Base-by-base conservation (phyloP, 352 stramenopile species). In the Pythium phragmitis region DNA sequence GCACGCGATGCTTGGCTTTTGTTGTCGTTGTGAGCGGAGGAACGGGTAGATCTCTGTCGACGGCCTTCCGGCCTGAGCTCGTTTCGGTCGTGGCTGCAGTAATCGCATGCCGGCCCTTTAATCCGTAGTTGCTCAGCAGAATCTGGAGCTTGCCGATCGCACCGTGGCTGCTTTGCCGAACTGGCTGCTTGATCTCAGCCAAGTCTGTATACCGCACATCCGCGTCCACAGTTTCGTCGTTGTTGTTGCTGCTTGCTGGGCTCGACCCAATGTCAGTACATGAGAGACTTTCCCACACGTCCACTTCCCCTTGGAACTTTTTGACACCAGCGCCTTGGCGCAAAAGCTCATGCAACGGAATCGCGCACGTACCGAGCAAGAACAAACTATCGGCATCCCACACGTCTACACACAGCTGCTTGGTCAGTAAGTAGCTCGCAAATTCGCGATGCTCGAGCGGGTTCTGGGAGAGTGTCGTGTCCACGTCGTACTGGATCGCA, bases 331-430 rank as follows among this genome's bases (percentile, higher is more conserved):
- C 79, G 7, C 95, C 89, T 79, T 98, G 94, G 1, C 94, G 84
- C 61, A 98, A 67, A 2, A 98, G 64, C 54, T 89, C 79, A n/a
- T 89, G 78, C 2, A 98, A 69, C 23, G 92, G 90, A 28, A 98
- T 70, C 0, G 76, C 73, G 33, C 90, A 83, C 8, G 89, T 94
- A 0, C 94, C 94, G 0, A 98, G 49, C 48, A 86, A 80, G 57
- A 98, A 91, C 45, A 97, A 70, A 58, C 83, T 96, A 23, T 98
- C 89, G 2, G 85, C 93, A 54, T 98, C 93, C 92, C 92, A 98
- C 2, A 98, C 86, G 49, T 98, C 91, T 19, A 98, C 85, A 49
- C 92, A 89, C 21, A 98, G 64, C 11, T 74, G 79, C 48, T 91
- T 94, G 21, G 74, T 72, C 23, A 92, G 73, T 41, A 98, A 70